phyloP scores from a whole-genome alignment of 805 yeast species.

The Ogataea trehaloabstinens region DNA sequence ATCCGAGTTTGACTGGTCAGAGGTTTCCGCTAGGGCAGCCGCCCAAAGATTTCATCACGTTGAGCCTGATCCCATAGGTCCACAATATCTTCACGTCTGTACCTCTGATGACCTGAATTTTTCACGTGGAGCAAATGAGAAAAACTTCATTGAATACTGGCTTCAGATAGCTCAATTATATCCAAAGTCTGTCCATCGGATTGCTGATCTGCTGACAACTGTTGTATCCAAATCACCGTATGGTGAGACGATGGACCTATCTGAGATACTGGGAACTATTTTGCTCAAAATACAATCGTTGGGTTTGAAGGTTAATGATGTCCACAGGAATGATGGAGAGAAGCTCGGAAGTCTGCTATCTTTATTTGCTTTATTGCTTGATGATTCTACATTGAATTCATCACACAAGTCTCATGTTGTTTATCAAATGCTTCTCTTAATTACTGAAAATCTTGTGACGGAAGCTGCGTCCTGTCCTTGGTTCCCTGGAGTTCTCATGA shows the following conservation, averaged over 20 bases:
- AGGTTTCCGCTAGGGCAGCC: conserved; percentile 15
- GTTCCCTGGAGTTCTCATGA: conserved; percentile 56
- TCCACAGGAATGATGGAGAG: conserved; percentile 19
- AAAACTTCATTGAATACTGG: conserved; percentile 40
- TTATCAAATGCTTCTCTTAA: conserved; percentile 35
- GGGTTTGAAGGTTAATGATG: conserved; percentile 18
- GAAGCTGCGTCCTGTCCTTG: conserved; percentile 46
- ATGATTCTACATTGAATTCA: conserved; percentile 37
- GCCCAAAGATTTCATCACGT: conserved; percentile 20
- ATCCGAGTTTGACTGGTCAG: conserved; percentile 20
- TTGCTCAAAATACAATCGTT: conserved; percentile 36
- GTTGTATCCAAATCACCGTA: conserved; percentile 34
- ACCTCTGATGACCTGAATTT: conserved; percentile 41
- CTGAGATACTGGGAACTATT: conserved; percentile 37
- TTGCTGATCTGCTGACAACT: conserved; percentile 39
- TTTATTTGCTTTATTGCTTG: conserved; percentile 42
- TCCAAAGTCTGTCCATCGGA: conserved; percentile 34
- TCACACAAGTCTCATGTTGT: conserved; percentile 29
- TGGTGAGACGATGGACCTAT: conserved; percentile 33
- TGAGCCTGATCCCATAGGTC: conserved; percentile 30
- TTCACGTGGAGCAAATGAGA: conserved; percentile 35
- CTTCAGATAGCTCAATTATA: conserved; percentile 42
- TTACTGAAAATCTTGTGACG: conserved; percentile 36
- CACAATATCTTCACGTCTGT: conserved; percentile 38
- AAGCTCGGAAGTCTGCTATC: conserved; percentile 40